These are phyloP conservation scores for Mycena latifolia DNA, from an alignment of 768 basidiomycete species.

Conservation along the genomic window DNA sequence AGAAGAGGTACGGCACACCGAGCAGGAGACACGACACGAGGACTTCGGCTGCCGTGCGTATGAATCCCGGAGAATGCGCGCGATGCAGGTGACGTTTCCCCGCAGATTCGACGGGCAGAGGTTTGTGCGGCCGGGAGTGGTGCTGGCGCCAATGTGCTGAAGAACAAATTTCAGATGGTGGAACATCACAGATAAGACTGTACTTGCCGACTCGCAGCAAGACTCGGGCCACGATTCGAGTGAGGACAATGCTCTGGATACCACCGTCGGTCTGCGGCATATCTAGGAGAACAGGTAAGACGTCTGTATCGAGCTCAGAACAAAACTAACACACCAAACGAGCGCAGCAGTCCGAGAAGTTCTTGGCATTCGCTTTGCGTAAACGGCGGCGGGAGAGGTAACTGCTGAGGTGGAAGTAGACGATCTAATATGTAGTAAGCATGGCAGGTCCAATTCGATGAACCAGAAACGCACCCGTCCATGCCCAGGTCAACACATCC, in stretches of 20 bases:
- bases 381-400: conserved; percentile 74
- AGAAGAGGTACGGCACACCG: conserved; percentile 84
- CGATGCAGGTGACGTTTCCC: conserved; percentile 43
- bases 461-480: conserved; percentile 64
- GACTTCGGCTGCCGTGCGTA: conserved; percentile 67
- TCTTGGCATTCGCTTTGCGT: conserved; percentile 83
- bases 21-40: conserved; percentile 75
- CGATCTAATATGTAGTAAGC: conserved; percentile 61
- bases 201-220: conserved; percentile 75
- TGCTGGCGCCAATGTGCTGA: conserved; percentile 78
- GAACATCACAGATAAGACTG: background rate
- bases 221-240: conserved; percentile 76
- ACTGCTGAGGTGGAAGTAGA: conserved; percentile 68
- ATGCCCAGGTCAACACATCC: conserved; percentile 84
- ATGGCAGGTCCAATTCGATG: background rate
- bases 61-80: conserved; percentile 49
- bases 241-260: conserved; percentile 64
- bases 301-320: background rate
- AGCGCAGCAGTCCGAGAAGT: conserved; percentile 69
- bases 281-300: conserved; percentile 1
- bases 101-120: conserved; percentile 67
- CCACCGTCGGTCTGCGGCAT: conserved; percentile 48
- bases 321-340: conserved; percentile 43
- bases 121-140: conserved; percentile 76
- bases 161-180: conserved; percentile 3